Percentiles rank a stretch among this genome's conserved stretches.
Evolutionary conservation across 140 eudicot genomes (phyloP).

Genomic region (Flaveria floridana): DNA sequence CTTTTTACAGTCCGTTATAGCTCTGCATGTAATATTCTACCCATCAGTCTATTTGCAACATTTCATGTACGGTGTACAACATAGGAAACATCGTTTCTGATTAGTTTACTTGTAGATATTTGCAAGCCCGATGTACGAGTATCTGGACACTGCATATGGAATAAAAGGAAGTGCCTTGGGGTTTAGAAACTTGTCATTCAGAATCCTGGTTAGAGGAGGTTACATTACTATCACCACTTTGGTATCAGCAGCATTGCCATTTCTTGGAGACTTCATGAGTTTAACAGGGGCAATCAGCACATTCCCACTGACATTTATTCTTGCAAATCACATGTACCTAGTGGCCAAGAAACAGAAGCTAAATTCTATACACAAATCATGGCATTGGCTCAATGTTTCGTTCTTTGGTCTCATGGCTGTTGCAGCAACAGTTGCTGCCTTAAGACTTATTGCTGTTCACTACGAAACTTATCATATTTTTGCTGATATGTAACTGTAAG

Average conservation of each 20-base stretch:
- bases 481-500: constrained; percentile 57
- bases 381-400: constrained; percentile 88
- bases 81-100: background rate
- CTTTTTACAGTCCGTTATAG: constrained; percentile 70
- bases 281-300: constrained; percentile 88
- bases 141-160: constrained; percentile 65
- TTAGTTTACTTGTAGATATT: constrained; percentile 57
- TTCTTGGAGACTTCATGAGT: constrained; percentile 96
- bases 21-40: constrained; percentile 64
- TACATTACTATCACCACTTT: constrained; percentile 59
- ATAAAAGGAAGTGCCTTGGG: constrained; percentile 68
- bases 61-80: background rate
- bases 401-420: constrained; percentile 57
- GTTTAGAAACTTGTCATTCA: constrained; percentile 51
- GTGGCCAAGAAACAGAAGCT: constrained; percentile 56
- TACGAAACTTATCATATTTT: constrained; percentile 64
- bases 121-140: constrained; percentile 97
- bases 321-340: constrained; percentile 89
- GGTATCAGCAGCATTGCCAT: constrained; percentile 74
- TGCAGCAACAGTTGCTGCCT: constrained; percentile 73
- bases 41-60: background rate
- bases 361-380: constrained; percentile 40
- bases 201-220: constrained; percentile 75
- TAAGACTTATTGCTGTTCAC: constrained; percentile 67
- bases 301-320: constrained; percentile 87